Evolutionary conservation across 192 early-diverging fungal species (phyloP).

Genomic region (Coemansia sp.): DNA sequence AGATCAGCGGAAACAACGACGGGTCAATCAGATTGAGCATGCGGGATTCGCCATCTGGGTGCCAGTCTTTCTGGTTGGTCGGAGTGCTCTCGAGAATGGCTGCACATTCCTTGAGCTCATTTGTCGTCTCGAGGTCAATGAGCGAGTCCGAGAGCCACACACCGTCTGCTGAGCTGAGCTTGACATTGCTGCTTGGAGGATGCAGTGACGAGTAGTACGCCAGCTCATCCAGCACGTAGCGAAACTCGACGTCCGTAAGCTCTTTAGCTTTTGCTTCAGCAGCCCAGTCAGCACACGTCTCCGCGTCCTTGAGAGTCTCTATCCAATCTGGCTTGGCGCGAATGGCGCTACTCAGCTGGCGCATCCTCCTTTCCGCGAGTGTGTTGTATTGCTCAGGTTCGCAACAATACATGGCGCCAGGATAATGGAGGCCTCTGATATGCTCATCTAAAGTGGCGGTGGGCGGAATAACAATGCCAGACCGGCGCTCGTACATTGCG

Average conservation of each 20-base stretch:
- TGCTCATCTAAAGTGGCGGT: background rate
- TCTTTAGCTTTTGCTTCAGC: conserved; percentile 21
- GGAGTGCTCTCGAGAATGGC: background rate
- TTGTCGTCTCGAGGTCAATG: conserved; percentile 12
- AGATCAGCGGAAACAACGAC: conserved; percentile 55
- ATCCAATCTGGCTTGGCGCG: conserved; percentile 56
- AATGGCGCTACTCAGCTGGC: conserved; percentile 41
- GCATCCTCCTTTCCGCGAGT: conserved; percentile 24
- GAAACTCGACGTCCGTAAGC: conserved; percentile 40
- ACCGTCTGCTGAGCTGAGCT: conserved; percentile 30
- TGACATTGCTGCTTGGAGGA: conserved; percentile 11
- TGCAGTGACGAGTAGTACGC: conserved; percentile 31
- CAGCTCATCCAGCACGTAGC: conserved; percentile 53
- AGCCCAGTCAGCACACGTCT: conserved; percentile 27
- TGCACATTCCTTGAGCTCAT: background rate
- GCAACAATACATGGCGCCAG: conserved; percentile 11
- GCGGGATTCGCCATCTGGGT: conserved; percentile 54
- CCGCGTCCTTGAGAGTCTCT: conserved; percentile 15
- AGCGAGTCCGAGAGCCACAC: too few species aligned
- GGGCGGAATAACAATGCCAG: too few species aligned
- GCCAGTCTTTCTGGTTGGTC: too few species aligned
- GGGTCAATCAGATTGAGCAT: conserved; percentile 59
- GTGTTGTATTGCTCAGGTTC: conserved; percentile 1
- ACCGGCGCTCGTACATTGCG: too few species aligned
- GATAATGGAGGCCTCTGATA: background rate